These are phyloP conservation scores for Erigeron philadelphicus DNA, from an alignment of 140 eudicot species.

Conservation along the genomic window DNA sequence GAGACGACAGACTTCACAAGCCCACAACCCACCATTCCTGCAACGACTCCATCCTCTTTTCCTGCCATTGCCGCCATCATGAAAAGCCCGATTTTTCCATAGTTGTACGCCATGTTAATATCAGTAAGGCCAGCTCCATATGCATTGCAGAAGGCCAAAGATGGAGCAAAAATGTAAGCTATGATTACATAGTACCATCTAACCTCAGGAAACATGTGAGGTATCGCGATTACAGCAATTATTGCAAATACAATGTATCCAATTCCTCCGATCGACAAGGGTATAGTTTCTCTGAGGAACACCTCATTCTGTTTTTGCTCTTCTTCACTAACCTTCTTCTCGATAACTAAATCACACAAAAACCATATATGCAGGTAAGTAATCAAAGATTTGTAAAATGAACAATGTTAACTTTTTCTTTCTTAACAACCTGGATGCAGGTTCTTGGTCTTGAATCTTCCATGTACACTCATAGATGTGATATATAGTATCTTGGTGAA, in stretches of 20 bases:
- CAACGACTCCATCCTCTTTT: constrained; percentile 67
- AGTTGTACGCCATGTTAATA: constrained; percentile 74
- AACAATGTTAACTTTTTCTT: not conserved
- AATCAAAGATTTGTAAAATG: constrained; percentile 11
- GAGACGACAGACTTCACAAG: constrained; percentile 61
- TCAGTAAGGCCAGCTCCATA: constrained; percentile 86
- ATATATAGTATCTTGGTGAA: constrained; percentile 51
- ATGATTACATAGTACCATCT: constrained; percentile 72
- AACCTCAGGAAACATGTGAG: constrained; percentile 62
- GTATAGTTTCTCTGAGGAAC: constrained; percentile 61
- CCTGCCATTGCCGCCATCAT: constrained; percentile 63
- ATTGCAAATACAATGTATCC: constrained; percentile 53
- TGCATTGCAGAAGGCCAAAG: constrained; percentile 89
- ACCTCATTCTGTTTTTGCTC: constrained; percentile 46
- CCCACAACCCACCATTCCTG: constrained; percentile 78
- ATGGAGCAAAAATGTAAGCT: constrained; percentile 69
- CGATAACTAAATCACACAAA: constrained; percentile 15
- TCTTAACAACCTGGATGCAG: constrained; percentile 32
- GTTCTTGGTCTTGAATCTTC: constrained; percentile 39
- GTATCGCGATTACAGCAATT: constrained; percentile 47
- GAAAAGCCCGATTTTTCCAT: constrained; percentile 81
- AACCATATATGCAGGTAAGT: constrained; percentile 12
- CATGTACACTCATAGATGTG: constrained; percentile 49
- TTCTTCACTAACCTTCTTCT: constrained; percentile 31
- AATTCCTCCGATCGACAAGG: constrained; percentile 49